phyloP scores from a whole-genome alignment of 306 rosid genomes.

The Hippophae tibetana region DNA sequence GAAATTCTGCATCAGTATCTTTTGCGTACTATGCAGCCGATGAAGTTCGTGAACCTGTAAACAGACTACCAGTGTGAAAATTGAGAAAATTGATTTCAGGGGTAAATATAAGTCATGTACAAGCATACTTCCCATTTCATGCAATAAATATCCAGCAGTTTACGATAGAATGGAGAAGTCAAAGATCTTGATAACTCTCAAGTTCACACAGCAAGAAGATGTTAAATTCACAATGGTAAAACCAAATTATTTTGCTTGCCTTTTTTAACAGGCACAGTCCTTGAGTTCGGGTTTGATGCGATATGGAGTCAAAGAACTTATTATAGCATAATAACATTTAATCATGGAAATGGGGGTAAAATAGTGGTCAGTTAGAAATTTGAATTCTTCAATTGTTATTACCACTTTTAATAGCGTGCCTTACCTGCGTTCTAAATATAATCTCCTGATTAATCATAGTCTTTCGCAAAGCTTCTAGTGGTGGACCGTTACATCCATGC shows the following conservation, averaged over 20 bases:
- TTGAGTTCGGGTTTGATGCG: too few species aligned
- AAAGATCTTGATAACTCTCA: too few species aligned
- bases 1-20: slow-evolving; percentile 35
- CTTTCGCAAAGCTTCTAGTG: slow-evolving; percentile 31
- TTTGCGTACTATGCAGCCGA: slow-evolving; percentile 39
- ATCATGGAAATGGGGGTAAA: too few species aligned
- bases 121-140: neutral
- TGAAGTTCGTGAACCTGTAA: slow-evolving; percentile 53
- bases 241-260: too few species aligned
- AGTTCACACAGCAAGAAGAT: too few species aligned
- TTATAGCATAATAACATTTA: too few species aligned
- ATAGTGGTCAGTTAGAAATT: too few species aligned
- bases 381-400: too few species aligned
- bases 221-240: too few species aligned
- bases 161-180: neutral
- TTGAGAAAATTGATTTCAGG: neutral
- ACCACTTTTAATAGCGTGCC: slow-evolving; percentile 1
- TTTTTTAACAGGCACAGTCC: too few species aligned
- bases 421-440: slow-evolving; percentile 47
- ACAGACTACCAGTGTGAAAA: slow-evolving; percentile 7
- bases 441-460: slow-evolving; percentile 52
- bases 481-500: slow-evolving; percentile 20
- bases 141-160: neutral
- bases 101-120: neutral
- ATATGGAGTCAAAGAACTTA: too few species aligned